A percentile compares a stretch with the other conserved stretches of the same genome.
These are phyloP conservation scores for Bacidia rubella DNA, from an alignment of 495 filamentous ascomycete genomes.

Conservation along the genomic window DNA sequence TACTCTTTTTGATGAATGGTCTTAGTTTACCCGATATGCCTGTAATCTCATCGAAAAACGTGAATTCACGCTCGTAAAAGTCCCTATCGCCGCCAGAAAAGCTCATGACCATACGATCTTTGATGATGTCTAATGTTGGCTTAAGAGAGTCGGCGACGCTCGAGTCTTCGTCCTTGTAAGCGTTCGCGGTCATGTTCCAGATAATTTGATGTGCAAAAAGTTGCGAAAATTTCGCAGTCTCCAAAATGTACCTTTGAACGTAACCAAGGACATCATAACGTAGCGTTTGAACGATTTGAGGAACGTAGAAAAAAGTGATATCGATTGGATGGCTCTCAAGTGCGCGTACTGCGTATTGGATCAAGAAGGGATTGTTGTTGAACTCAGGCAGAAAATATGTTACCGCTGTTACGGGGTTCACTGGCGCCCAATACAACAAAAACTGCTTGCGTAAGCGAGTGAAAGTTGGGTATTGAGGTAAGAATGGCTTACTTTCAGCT, in stretches of 20 bases:
- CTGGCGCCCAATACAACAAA: conserved; percentile 84
- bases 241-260: conserved; percentile 89
- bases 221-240: conserved; percentile 91
- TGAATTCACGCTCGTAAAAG: conserved; percentile 92
- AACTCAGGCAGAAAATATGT: conserved; percentile 89
- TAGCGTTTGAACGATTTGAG: conserved; percentile 93
- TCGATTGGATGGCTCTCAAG: conserved; percentile 87
- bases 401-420: conserved; percentile 83
- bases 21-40: conserved; percentile 88
- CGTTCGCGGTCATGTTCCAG: conserved; percentile 99
- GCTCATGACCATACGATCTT: conserved; percentile 63
- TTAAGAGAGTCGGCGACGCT: conserved; percentile 83
- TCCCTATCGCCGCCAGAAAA: conserved; percentile 64
- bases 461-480: conserved; percentile 1
- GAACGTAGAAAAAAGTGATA: conserved; percentile 96
- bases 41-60: conserved; percentile 96
- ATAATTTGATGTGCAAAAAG: conserved; percentile 98
- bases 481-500: conserved; percentile 54
- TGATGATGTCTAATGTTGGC: conserved; percentile 82
- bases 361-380: conserved; percentile 83
- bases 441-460: conserved; percentile 41
- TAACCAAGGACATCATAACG: conserved; percentile 90
- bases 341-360: conserved; percentile 95
- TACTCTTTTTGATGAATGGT: conserved; percentile 81
- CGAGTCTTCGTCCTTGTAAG: conserved; percentile 92